Conservation (phyloP, 2,329 filamentous ascomycete species). For the Aspergillus fumigatiaffinis region DNA sequence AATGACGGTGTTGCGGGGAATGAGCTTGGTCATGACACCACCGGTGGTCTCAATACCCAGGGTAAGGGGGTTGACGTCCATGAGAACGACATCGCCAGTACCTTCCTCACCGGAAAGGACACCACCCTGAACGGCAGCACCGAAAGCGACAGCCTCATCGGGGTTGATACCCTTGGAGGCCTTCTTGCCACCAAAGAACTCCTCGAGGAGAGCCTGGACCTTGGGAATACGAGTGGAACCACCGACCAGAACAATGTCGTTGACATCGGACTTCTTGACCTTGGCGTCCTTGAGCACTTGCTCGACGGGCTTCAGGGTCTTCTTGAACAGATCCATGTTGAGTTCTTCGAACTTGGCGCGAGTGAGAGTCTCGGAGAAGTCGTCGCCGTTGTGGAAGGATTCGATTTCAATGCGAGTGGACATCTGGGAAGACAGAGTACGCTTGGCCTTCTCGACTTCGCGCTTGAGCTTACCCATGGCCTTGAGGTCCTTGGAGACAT, state of each 20-base stretch:
- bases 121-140: conserved; percentile 95
- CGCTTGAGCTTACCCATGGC: conserved; percentile 99
- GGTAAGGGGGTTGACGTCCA: conserved; percentile 96
- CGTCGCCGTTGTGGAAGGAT: conserved; percentile 91
- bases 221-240: conserved; percentile 99
- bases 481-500: conserved; percentile 92
- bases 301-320: conserved; percentile 97
- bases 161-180: conserved; percentile 99
- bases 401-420: conserved; percentile 94
- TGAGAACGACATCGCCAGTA: conserved; percentile 77
- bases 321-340: conserved; percentile 99
- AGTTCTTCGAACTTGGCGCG: conserved; percentile 99
- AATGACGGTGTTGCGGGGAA: conserved; percentile 89
- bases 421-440: conserved; percentile 91
- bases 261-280: conserved; percentile 89
- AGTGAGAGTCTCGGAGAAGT: conserved; percentile 97
- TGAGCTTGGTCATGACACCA: conserved; percentile 96
- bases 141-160: conserved; percentile 97
- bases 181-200: conserved; percentile 94
- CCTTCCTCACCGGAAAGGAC: conserved; percentile 84
- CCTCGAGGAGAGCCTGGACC: conserved; percentile 90
- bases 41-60: conserved; percentile 97
- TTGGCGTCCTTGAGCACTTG: conserved; percentile 98
- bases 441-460: conserved; percentile 99
- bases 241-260: conserved; percentile 97